A percentile compares a stretch with the other conserved stretches of the same genome.
Evolutionary conservation across 192 early-diverging fungal genomes (phyloP).

Genomic region (Coemansia asiatica): DNA sequence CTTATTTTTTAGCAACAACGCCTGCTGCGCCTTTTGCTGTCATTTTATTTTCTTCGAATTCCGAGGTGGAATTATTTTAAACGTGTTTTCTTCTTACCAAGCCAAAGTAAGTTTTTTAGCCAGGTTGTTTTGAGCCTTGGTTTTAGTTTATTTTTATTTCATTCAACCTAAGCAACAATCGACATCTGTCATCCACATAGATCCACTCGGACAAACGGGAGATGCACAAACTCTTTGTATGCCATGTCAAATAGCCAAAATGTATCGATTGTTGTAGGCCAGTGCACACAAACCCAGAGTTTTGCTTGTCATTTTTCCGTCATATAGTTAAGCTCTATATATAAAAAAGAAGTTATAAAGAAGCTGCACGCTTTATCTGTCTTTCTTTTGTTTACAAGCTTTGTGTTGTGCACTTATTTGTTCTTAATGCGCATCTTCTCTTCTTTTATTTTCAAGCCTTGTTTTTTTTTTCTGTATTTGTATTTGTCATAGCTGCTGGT

Average conservation of each 20-base stretch:
- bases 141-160: background rate
- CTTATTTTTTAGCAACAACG: too few species aligned
- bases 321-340: too few species aligned
- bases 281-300: background rate
- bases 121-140: background rate
- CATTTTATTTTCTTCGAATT: too few species aligned
- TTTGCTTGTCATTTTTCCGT: background rate
- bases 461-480: background rate
- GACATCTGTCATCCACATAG: background rate
- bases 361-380: background rate
- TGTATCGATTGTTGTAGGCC: background rate
- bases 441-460: background rate
- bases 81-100: background rate
- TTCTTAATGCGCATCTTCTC: conserved; percentile 4
- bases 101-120: background rate
- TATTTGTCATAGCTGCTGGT: background rate
- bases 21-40: too few species aligned
- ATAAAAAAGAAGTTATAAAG: too few species aligned
- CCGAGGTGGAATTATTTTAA: too few species aligned
- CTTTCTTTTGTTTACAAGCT: background rate
- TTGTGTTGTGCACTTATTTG: conserved; percentile 1
- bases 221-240: background rate
- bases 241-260: background rate
- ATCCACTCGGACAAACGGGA: background rate
- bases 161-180: background rate